Base-by-base conservation (phyloP, 2,329 filamentous ascomycete species). In the Podosphaera xanthii region DNA sequence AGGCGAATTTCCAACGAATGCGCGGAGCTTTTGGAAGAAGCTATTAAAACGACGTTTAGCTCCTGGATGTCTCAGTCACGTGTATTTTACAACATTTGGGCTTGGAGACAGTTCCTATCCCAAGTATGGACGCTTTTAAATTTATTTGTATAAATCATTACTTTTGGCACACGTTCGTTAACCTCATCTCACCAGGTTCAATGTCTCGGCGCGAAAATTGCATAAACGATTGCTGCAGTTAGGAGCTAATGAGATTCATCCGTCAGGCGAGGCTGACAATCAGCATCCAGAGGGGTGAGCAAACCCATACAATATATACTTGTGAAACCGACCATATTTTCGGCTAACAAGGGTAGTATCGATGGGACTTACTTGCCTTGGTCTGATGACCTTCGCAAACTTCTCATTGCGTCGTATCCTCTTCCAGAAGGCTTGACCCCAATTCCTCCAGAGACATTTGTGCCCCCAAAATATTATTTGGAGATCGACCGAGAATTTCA, bases 81-180 rank as follows among this genome's bases (percentile, higher is more conserved):
- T 94, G 62, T 77, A 74, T 0, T 97, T 94, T 71, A 84, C 87
- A 2, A 86, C 84, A 0, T 95, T 97, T 74, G 92, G 92, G 0
- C 77, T 97, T 0, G 92, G 92, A 0, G 92, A 98, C 71, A 95
- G 86, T 67, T 94, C 90, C 0, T 98, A 98, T 75, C 78, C 85
- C 59, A 91, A 94, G 83, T 92, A 74, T 63, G 38, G 30, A 22
- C 33, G 12, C 33, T 14, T 22, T 4, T 36, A 36, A 31, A 40
- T 40, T 40, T 40, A 22, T 22, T 22, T 22, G 1, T 22, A 22
- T 22, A 22, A 22, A 22, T 22, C 22, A 22, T 30, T 50, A 30
- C 5, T 10, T 6, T 7, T 12, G 14, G 31, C 3, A 35, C 50
- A 35, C 31, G 5, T 33, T 10, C 14, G 10, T 53, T 33, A 53